These are phyloP conservation scores for Botryobasidium botryosum DNA, from an alignment of 768 basidiomycete species.

Conservation along the genomic window DNA sequence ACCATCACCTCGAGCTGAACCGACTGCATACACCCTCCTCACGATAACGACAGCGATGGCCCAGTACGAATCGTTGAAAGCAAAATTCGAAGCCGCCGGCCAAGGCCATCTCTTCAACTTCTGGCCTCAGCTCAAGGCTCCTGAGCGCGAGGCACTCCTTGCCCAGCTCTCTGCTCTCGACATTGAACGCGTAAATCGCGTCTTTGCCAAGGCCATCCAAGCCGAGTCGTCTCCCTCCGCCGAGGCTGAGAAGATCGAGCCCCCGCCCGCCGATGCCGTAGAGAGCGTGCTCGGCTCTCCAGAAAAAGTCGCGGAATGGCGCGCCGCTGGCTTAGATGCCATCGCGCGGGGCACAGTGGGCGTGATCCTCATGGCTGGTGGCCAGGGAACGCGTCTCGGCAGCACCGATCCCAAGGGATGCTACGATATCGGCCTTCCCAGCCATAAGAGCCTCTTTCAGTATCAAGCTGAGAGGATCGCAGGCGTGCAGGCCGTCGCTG, in stretches of 20 bases:
- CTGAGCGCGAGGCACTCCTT: conserved; percentile 45
- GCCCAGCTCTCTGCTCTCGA: conserved; percentile 66
- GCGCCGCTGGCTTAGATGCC: conserved; percentile 59
- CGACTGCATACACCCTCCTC: neutral
- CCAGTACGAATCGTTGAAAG: conserved; percentile 10
- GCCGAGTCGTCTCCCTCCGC: conserved; percentile 27
- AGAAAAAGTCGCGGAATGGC: conserved; percentile 54
- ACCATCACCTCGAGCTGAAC: neutral
- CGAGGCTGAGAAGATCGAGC: conserved; percentile 49
- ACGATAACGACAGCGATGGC: neutral
- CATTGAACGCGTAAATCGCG: conserved; percentile 78
- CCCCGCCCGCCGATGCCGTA: conserved; percentile 61
- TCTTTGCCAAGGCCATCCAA: conserved; percentile 60
- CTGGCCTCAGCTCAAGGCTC: conserved; percentile 51
- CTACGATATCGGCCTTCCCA: conserved; percentile 91
- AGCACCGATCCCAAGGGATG: conserved; percentile 90
- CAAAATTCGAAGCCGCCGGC: conserved; percentile 55
- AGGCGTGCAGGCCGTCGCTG: conserved; percentile 64
- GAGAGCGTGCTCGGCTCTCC: conserved; percentile 41
- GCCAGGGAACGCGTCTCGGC: conserved; percentile 90
- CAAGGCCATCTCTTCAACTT: conserved; percentile 86
- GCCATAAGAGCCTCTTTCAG: conserved; percentile 87
- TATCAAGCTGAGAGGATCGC: conserved; percentile 94
- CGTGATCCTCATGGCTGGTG: conserved; percentile 96
- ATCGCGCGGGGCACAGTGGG: conserved; percentile 71